phyloP scores from a whole-genome alignment of 2,329 filamentous ascomycete genomes.

The Calonectria ilicicola region DNA sequence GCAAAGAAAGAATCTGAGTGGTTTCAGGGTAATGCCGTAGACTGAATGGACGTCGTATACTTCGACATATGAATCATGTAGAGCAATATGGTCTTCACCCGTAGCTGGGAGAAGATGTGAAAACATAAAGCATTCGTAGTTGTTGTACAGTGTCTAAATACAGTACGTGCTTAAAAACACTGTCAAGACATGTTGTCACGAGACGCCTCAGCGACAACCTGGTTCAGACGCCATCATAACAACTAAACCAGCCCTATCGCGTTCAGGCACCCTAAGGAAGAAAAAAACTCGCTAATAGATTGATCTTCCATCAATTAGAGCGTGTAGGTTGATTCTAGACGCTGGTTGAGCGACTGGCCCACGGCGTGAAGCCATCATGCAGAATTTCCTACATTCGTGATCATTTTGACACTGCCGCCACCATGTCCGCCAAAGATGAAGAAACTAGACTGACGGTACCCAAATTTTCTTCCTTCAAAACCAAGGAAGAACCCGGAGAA shows the following conservation, averaged over 20 bases:
- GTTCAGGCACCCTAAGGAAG: neutral
- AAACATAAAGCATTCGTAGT: neutral
- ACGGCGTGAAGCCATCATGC: conserved; percentile 23
- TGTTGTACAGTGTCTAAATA: neutral
- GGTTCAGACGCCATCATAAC: conserved; percentile 2
- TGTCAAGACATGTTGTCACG: neutral
- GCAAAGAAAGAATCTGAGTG: too few relatives aligned
- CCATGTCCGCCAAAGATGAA: conserved; percentile 45
- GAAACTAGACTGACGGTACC: conserved; percentile 59
- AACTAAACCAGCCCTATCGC: neutral
- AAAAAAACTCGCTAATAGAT: neutral
- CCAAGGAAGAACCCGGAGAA: conserved; percentile 41
- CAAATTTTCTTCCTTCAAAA: conserved; percentile 79
- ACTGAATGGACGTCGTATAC: too few relatives aligned
- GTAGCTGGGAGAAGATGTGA: neutral
- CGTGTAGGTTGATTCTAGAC: neutral
- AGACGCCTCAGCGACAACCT: neutral
- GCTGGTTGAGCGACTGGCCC: neutral
- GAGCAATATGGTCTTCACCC: neutral
- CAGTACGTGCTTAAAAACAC: neutral
- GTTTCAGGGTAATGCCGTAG: too few relatives aligned
- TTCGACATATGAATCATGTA: too few relatives aligned
- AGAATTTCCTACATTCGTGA: conserved; percentile 8
- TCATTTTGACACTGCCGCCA: conserved; percentile 27
- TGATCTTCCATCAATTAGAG: neutral